Evolutionary conservation across 2,329 filamentous ascomycete species (phyloP), one percentile per base, ranked within the genome.

Genomic region (Delphinella strobiligena): DNA sequence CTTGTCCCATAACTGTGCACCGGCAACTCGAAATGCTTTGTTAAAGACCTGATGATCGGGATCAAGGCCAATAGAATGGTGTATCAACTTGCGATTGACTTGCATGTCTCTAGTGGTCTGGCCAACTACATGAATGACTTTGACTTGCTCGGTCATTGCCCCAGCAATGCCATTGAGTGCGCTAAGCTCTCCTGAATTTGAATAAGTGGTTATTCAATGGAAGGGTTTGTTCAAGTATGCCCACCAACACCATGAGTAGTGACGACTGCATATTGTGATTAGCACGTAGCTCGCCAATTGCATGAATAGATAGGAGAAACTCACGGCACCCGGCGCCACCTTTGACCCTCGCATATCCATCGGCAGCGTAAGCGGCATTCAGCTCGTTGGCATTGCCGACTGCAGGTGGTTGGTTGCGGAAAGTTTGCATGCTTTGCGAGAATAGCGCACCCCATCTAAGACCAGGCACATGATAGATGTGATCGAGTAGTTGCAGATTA

Each of bases 291-390:
- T 11, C 17, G 30, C 74, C 75, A 1, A 78, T 74, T 4, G 74
- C 75, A 48, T 75, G 75, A 0, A 74, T 76, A 1, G 75, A 78
- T n/a, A n/a, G n/a, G n/a, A n/a, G n/a, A n/a, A n/a, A n/a, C n/a
- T n/a, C n/a, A n/a, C n/a, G 22, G 78, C 60, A 61, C 7, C 63
- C 64, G 3, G 62, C 61, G 5, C 69, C 54, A 4, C 68, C 68
- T 45, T 72, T 73, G 43, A 73, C 62, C 10, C 73, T 59, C 3
- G 69, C 65, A 46, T 78, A 78, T 2, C 71, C 74, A 45, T 78
- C 74, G 2, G 70, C 69, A 0, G 71, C 70, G 44, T 75, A 75
- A 2, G 62, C 70, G 3, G 69, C 68, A 45, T 75, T 75, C 35
- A 77, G 63, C 52, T 77, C 73, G 47, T 76, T 77, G 39, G 66